Percentiles rank a stretch among this genome's conserved stretches.
Conservation (phyloP, 257 asterid species). For the Jaltomata sinuosa region DNA sequence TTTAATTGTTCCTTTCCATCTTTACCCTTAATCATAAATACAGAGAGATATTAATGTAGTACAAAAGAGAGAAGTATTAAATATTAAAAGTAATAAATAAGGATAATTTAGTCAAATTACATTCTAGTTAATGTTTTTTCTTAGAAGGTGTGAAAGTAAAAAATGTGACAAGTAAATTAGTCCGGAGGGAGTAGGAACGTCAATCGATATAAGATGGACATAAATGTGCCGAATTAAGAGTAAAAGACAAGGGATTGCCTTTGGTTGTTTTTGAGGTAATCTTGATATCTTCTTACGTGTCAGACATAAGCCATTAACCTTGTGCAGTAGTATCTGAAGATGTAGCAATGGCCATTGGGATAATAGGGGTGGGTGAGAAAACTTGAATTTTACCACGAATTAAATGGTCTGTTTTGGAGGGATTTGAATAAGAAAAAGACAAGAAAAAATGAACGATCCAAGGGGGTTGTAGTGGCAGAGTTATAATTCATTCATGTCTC, state of each 20-base stretch:
- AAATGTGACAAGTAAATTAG: too few species aligned
- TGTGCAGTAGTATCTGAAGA: background rate
- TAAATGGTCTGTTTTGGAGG: background rate
- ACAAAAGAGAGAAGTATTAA: too few species aligned
- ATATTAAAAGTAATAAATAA: too few species aligned
- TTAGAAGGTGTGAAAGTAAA: too few species aligned
- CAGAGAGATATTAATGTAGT: too few species aligned
- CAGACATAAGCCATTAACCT: background rate
- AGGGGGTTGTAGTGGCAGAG: background rate
- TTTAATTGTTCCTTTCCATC: too few species aligned
- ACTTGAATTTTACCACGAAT: background rate
- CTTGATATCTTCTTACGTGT: background rate
- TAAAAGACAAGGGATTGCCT: background rate
- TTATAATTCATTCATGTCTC: background rate
- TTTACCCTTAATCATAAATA: too few species aligned
- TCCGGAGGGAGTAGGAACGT: too few species aligned
- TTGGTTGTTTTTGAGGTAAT: background rate
- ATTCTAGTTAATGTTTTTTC: too few species aligned
- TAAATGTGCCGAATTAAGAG: background rate
- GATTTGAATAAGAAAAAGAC: background rate
- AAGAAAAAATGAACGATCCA: background rate
- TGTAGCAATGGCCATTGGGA: background rate
- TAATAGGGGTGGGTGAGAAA: background rate
- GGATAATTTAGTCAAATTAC: too few species aligned
- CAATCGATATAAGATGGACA: background rate